phyloP scores from a whole-genome alignment of 345 rosid genomes.

The Citrus inodora region DNA sequence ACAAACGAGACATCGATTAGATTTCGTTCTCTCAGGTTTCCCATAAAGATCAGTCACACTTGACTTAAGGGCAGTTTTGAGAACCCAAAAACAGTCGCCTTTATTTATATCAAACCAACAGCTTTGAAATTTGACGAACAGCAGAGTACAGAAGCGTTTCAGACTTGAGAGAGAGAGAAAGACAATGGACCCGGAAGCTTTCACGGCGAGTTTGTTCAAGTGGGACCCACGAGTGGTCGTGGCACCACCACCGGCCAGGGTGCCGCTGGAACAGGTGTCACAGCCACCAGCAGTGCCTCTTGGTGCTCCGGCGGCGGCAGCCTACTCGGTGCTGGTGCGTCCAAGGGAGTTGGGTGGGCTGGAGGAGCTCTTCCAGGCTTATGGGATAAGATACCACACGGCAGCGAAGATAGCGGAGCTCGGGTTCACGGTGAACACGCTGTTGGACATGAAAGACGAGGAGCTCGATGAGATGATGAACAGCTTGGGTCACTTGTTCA shows the following conservation, averaged over 20 bases:
- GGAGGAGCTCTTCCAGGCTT: conserved; percentile 76
- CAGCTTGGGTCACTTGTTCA: conserved; percentile 77
- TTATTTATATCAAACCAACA: conserved; percentile 28
- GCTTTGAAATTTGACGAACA: too few species aligned
- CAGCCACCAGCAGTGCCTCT: conserved; percentile 23
- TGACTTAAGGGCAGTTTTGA: conserved; percentile 32
- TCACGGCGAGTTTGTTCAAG: conserved; percentile 67
- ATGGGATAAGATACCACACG: conserved; percentile 81
- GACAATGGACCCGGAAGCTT: conserved; percentile 75
- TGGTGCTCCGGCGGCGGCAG: conserved; percentile 14
- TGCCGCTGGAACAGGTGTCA: conserved; percentile 21
- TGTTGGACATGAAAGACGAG: conserved; percentile 85
- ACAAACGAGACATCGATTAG: conserved; percentile 6
- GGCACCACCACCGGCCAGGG: conserved; percentile 27
- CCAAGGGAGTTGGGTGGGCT: conserved; percentile 63
- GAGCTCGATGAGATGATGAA: conserved; percentile 99
- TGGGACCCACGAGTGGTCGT: conserved; percentile 62
- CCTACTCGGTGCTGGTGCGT: conserved; percentile 37
- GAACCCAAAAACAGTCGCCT: conserved; percentile 14
- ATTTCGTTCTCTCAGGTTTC: conserved; percentile 7
- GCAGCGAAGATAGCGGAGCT: conserved; percentile 90
- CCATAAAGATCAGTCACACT: neutral
- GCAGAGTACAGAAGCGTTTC: too few species aligned
- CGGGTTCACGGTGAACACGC: conserved; percentile 94
- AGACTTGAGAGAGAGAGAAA: neutral